These are phyloP conservation scores for Penicillium brevicompactum DNA, from an alignment of 2,329 filamentous ascomycete species.

Conservation along the genomic window DNA sequence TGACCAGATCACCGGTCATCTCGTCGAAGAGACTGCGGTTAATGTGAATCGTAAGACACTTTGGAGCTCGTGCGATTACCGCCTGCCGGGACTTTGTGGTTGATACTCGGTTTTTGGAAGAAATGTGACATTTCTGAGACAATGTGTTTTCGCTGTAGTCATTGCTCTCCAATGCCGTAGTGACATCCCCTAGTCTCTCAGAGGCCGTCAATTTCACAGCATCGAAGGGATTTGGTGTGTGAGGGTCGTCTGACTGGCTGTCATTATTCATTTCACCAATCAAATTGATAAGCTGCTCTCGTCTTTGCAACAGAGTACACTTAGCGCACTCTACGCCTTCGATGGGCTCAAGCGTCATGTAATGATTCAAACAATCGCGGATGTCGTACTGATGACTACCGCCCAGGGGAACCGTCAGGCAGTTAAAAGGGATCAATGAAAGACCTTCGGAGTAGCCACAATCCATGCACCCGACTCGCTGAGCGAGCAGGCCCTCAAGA, in stretches of 20 bases:
- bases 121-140: constrained; percentile 65
- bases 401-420: constrained; percentile 81
- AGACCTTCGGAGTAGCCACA: constrained; percentile 88
- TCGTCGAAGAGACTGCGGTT: constrained; percentile 93
- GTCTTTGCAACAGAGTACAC: constrained; percentile 72
- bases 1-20: constrained; percentile 73
- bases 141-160: constrained; percentile 74
- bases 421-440: constrained; percentile 91
- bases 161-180: constrained; percentile 73
- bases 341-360: constrained; percentile 81
- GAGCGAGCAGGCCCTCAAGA: constrained; percentile 82
- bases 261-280: constrained; percentile 44
- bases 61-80: constrained; percentile 79
- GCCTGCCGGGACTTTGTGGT: constrained; percentile 89
- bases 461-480: constrained; percentile 81
- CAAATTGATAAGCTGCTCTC: constrained; percentile 55
- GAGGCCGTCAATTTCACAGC: constrained; percentile 46
- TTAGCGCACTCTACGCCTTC: constrained; percentile 88
- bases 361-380: constrained; percentile 78
- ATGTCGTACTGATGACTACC: constrained; percentile 68
- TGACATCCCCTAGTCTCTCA: constrained; percentile 65
- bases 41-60: constrained; percentile 80
- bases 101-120: constrained; percentile 67
- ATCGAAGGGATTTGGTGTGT: constrained; percentile 31
- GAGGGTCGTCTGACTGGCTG: constrained; percentile 18